Percentiles rank a stretch among this genome's conserved stretches.
phyloP scores from a whole-genome alignment of 768 basidiomycete genomes.

The Collybia sp. region DNA sequence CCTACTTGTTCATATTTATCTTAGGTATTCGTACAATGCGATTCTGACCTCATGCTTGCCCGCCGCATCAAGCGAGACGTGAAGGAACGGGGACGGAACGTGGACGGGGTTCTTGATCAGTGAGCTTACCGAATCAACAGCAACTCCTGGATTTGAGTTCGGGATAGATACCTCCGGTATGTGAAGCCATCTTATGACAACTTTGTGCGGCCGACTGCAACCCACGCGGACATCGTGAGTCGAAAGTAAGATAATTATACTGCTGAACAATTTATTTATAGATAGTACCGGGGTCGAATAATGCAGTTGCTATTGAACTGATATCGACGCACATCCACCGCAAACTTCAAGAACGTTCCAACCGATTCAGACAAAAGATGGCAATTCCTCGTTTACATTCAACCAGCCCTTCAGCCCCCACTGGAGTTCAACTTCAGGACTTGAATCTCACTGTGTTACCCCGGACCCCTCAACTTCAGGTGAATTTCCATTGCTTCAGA shows the following conservation, averaged over 20 bases:
- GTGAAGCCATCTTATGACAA: conserved; percentile 95
- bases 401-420: conserved; percentile 23
- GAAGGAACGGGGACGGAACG: conserved; percentile 79
- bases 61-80: conserved; percentile 86
- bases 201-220: conserved; percentile 85
- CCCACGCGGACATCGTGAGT: conserved; percentile 84
- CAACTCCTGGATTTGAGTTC: conserved; percentile 1
- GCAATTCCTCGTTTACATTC: conserved; percentile 46
- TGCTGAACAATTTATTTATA: conserved; percentile 19
- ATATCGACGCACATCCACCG: conserved; percentile 87
- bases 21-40: conserved; percentile 87
- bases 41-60: conserved; percentile 96
- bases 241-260: not conserved
- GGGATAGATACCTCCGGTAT: conserved; percentile 77
- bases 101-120: conserved; percentile 90
- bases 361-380: conserved; percentile 69
- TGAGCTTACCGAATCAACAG: conserved; percentile 24
- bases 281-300: conserved; percentile 96
- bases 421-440: conserved; percentile 35
- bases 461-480: conserved; percentile 78
- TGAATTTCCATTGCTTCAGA: conserved; percentile 21
- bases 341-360: conserved; percentile 76
- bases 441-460: conserved; percentile 63
- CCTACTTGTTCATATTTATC: not conserved
- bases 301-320: conserved; percentile 87